Base-by-base conservation (phyloP, 345 rosid genomes). In the Acer campestre region DNA sequence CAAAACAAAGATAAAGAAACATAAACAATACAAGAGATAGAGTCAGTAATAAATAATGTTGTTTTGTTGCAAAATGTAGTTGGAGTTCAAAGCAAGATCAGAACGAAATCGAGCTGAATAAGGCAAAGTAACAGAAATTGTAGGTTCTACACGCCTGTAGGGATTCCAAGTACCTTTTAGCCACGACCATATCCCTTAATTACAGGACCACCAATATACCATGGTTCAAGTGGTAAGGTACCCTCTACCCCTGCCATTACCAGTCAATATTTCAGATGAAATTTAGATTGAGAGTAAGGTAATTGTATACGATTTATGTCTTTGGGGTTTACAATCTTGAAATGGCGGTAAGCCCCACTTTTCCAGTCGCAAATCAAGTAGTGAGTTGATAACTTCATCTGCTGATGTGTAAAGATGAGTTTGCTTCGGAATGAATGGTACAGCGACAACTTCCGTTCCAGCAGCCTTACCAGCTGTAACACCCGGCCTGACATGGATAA, bases 161-260 rank as follows among this genome's bases (percentile, higher is more conserved):
- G 98, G 84, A 96, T 92, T 65, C 98, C 98, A 9, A 96, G 99
- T 74, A 96, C 93, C 80, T 91, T 94, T 80, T 98, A 96, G 86
- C 99, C 97, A 63, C 99, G 94, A 61, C 97, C 95, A 80, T 85
- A 90, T 70, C 99, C 99, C 85, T 92, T 92, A 75, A 92, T 78
- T 76, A 96, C 97, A 44, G 92, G 93, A 78, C 99, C 98, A 53
- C 97, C 89, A 27, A 96, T 86, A 87, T 84, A 83, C 97, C 95
- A 92, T 40, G 95, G 94, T 77, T 92, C 93, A 48, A 86, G 76
- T 3, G 98, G 98, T 82, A 96, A 85, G 67, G 98, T 94, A 75
- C 86, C 85, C 76, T 94, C 94, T 70, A 96, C 64, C 99, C 99
- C 99, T 96, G 88, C 79, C 86, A 85, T 74, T 20, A 76, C 40